Evolutionary conservation across 352 stramenopile species (phyloP).

Genomic region (Phytopythium ostracodes): DNA sequence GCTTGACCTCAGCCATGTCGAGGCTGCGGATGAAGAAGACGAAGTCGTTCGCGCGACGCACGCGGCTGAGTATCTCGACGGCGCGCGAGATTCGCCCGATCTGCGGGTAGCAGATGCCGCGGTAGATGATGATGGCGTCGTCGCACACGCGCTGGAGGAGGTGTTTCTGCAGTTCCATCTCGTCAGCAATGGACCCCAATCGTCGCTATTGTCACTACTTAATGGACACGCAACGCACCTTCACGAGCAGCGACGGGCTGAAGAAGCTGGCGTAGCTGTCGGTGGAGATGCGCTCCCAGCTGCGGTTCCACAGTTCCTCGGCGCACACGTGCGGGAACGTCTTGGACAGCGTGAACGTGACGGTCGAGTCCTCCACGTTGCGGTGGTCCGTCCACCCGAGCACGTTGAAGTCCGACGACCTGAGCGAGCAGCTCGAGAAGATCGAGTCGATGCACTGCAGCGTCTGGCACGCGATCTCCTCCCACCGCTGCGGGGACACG

Average conservation of each 20-base stretch:
- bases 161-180: conserved; percentile 22
- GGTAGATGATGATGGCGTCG: conserved; percentile 50
- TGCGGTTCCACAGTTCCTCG: conserved; percentile 36
- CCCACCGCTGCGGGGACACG: conserved; percentile 28
- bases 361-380: conserved; percentile 28
- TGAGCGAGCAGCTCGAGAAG: conserved; percentile 24
- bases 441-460: conserved; percentile 27
- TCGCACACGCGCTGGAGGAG: conserved; percentile 39
- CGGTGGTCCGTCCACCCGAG: conserved; percentile 43
- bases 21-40: conserved; percentile 42
- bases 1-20: conserved; percentile 31
- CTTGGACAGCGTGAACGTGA: conserved; percentile 52
- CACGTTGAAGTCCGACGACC: conserved; percentile 29
- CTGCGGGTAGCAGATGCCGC: conserved; percentile 40
- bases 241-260: conserved; percentile 39
- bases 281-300: conserved; percentile 31
- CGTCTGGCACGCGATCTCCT: conserved; percentile 29
- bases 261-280: conserved; percentile 51
- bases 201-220: background rate
- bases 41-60: conserved; percentile 37
- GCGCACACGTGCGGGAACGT: conserved; percentile 39
- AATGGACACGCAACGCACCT: conserved; percentile 16
- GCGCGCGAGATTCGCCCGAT: conserved; percentile 33
- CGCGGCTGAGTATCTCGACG: conserved; percentile 42
- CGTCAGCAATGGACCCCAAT: conserved; percentile 1